Base-by-base conservation (phyloP, 2,329 filamentous ascomycete genomes). In the Fusarium denticulatum region DNA sequence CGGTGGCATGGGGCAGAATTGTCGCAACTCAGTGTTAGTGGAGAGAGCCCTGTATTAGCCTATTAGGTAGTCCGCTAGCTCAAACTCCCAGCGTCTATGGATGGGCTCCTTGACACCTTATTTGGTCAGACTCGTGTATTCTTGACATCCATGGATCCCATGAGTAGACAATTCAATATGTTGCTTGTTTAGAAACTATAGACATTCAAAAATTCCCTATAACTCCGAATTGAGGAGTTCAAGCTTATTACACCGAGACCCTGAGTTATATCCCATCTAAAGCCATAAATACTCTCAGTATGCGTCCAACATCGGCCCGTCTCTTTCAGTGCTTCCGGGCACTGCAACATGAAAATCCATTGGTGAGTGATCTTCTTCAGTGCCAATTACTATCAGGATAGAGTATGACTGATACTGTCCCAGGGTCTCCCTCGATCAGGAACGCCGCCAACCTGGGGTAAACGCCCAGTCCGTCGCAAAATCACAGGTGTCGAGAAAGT, bases 401-500 rank as follows among this genome's bases (percentile, higher is more conserved):
- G 22, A 36, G 7, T 40, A 58, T 61, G 5, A 11, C 37, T 46
- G 18, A 56, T 37, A 22, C 36, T 28, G 36, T 50, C 2, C 0
- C 12, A 98, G 95, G 96, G 96, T 32, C 89, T 98, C 22, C 96
- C 96, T 26, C 90, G 91, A 70, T 93, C 93, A 26, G 95, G 92
- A 37, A 85, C 84, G 6, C 83, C 84, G 9, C 84, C 84, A 6
- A 82, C 71, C n/a, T 86, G 84, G 83, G 90, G 94, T 60, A 94
- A 94, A 30, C 88, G 97, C 16, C 96, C 96, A 1, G 89, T 94
- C 76, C 92, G 93, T 78, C 90, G 94, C 73, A 91, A 90, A 76
- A 97, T 99, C 76, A 88, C 89, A 32, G 91, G 95, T 80, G 96
- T 99, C 30, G 89, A 91, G 74, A 97, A 97, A 81, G 91, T 98